phyloP scores from a whole-genome alignment of 1,139 yeast genomes.

The Candida sp. region DNA sequence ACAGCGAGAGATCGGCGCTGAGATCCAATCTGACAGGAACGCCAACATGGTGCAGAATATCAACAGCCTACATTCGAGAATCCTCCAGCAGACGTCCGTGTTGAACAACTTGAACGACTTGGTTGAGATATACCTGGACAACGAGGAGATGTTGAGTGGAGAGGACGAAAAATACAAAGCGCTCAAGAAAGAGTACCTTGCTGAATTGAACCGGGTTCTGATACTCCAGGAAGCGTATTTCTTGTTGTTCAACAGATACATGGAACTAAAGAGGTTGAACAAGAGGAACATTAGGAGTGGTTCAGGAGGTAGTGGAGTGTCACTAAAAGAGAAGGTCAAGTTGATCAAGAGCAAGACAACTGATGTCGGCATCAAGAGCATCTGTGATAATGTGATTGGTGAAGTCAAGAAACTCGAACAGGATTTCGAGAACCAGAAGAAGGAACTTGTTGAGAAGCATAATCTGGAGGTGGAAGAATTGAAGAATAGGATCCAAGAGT shows the following conservation, averaged over 20 bases:
- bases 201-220: conserved; percentile 33
- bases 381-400: conserved; percentile 26
- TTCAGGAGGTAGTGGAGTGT: conserved; percentile 1
- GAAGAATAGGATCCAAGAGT: background rate
- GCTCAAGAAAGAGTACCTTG: conserved; percentile 36
- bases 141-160: conserved; percentile 4
- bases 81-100: conserved; percentile 24
- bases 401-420: conserved; percentile 15
- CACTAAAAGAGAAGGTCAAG: conserved; percentile 25
- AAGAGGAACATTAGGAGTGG: background rate
- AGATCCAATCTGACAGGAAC: conserved; percentile 14
- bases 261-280: conserved; percentile 28
- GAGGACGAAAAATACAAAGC: conserved; percentile 13
- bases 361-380: conserved; percentile 23
- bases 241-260: conserved; percentile 44
- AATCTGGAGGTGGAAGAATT: background rate
- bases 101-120: conserved; percentile 25
- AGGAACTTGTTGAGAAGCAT: background rate
- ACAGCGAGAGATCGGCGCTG: conserved; percentile 20
- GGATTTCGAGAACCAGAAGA: background rate
- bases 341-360: conserved; percentile 25
- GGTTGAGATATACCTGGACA: conserved; percentile 21
- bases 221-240: conserved; percentile 41
- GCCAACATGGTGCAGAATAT: conserved; percentile 12
- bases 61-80: conserved; percentile 15